Conservation (phyloP, 192 early-diverging fungal species). For the Coemansia pectinata region DNA sequence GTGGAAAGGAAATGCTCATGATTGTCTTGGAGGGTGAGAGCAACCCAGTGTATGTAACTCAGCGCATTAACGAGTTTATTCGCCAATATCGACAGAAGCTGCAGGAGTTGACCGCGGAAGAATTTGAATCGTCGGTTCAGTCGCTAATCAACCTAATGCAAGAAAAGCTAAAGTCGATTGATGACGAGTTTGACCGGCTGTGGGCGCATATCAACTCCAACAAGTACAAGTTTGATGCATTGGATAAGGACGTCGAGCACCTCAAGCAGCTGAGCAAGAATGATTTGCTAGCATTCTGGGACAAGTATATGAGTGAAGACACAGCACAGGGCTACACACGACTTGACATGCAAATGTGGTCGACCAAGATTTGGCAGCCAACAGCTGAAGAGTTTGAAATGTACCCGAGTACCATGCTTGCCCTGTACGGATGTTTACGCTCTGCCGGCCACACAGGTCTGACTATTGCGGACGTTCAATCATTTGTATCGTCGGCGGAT, state of each 20-base stretch:
- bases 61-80: constrained; percentile 78
- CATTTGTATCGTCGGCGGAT: not conserved
- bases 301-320: constrained; percentile 32
- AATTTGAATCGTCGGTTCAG: constrained; percentile 61
- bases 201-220: constrained; percentile 65
- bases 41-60: constrained; percentile 75
- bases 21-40: constrained; percentile 82
- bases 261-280: constrained; percentile 17
- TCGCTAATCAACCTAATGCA: constrained; percentile 59
- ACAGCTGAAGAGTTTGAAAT: not conserved
- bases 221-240: constrained; percentile 75
- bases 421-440: not conserved
- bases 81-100: constrained; percentile 46
- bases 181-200: constrained; percentile 60
- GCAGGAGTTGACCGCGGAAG: constrained; percentile 54
- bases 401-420: not conserved
- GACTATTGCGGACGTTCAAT: not conserved
- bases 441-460: not conserved
- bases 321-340: constrained; percentile 4
- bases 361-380: not conserved
- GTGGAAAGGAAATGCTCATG: constrained; percentile 34
- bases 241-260: constrained; percentile 1
- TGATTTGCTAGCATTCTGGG: constrained; percentile 34
- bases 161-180: constrained; percentile 71
- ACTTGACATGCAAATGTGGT: constrained; percentile 1